Evolutionary conservation across 139 green algal species (phyloP).

Genomic region (Ulvella scutata): DNA sequence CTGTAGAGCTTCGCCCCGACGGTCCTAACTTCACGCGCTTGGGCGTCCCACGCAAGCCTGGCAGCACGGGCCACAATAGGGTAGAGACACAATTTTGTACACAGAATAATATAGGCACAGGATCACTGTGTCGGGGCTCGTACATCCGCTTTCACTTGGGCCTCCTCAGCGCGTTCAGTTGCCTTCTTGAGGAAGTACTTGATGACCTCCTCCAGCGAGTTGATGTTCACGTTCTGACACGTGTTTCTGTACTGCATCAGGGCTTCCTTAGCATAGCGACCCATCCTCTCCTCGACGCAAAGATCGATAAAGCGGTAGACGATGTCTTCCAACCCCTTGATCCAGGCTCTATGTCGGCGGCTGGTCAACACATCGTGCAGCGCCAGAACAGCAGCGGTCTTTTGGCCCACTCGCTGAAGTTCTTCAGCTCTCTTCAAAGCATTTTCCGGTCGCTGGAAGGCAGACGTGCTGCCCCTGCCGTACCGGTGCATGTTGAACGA

Average conservation of each 20-base stretch:
- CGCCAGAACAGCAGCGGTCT: constrained; percentile 60
- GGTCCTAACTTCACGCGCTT: neutral
- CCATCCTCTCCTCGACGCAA: constrained; percentile 79
- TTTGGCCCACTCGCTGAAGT: constrained; percentile 82
- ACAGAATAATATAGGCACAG: too few relatives aligned
- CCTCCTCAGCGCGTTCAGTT: constrained; percentile 74
- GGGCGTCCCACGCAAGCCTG: neutral
- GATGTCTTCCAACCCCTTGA: constrained; percentile 80
- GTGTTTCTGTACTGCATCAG: constrained; percentile 97
- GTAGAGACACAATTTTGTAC: too few relatives aligned
- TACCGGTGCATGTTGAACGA: neutral
- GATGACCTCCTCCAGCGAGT: constrained; percentile 92
- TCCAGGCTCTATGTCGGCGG: constrained; percentile 92
- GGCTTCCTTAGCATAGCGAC: constrained; percentile 91
- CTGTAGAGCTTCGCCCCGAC: too few relatives aligned
- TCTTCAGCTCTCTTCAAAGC: constrained; percentile 95
- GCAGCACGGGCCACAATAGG: neutral
- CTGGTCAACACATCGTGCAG: constrained; percentile 94
- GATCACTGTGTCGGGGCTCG: neutral
- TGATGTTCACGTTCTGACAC: constrained; percentile 91
- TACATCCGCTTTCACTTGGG: constrained; percentile 54
- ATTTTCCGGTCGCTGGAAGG: constrained; percentile 88
- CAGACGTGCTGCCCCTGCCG: constrained; percentile 16
- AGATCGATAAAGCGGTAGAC: constrained; percentile 96
- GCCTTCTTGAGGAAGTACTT: constrained; percentile 92